phyloP scores from a whole-genome alignment of 805 yeast species.

The Saccharomyces eubayanus region DNA sequence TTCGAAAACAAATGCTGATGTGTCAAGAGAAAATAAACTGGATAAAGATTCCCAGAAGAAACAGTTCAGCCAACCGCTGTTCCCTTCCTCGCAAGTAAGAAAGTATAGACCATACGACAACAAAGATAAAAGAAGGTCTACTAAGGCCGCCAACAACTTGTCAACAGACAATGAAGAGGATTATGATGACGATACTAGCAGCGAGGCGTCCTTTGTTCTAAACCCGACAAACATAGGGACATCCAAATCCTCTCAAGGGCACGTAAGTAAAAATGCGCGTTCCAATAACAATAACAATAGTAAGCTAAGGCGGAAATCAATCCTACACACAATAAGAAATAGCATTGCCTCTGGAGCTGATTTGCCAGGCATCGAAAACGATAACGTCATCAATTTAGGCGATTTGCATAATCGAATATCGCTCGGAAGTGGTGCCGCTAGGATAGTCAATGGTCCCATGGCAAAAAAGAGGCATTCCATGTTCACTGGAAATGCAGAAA shows the following conservation, averaged over 20 bases:
- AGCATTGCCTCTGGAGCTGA: constrained; percentile 17
- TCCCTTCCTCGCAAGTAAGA: constrained; percentile 7
- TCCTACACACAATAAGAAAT: constrained; percentile 27
- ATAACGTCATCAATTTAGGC: background rate
- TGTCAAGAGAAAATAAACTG: constrained; percentile 1
- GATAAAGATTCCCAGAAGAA: background rate
- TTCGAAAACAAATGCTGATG: background rate
- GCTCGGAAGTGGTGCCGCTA: constrained; percentile 13
- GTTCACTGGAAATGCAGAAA: constrained; percentile 4
- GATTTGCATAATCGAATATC: constrained; percentile 6
- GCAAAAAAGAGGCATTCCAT: constrained; percentile 1
- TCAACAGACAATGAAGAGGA: constrained; percentile 6
- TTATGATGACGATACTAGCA: constrained; percentile 21
- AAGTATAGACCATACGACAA: background rate
- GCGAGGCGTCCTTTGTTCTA: constrained; percentile 30
- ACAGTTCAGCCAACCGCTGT: constrained; percentile 7
- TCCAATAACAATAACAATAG: constrained; percentile 4
- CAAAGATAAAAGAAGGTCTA: background rate
- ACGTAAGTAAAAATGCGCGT: constrained; percentile 2
- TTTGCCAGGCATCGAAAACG: background rate
- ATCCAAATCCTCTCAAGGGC: constrained; percentile 2
- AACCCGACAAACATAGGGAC: constrained; percentile 18
- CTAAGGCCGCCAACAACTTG: background rate
- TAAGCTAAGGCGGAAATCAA: constrained; percentile 26
- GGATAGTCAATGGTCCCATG: constrained; percentile 7